Percentiles rank a stretch among this genome's conserved stretches.
Evolutionary conservation across 257 asterid species (phyloP).

Genomic region (Solanum lignicaule): DNA sequence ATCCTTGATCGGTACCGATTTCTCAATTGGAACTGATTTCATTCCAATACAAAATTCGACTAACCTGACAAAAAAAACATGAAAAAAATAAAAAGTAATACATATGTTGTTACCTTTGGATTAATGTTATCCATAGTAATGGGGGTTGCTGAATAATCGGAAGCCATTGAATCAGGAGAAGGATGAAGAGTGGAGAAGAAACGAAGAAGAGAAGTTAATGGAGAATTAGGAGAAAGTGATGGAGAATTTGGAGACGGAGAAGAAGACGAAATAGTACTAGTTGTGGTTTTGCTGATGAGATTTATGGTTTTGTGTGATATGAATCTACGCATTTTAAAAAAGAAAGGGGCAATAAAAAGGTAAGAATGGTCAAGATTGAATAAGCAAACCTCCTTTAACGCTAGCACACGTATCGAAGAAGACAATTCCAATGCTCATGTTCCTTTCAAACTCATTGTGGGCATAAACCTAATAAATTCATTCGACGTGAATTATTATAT

Average conservation of each 20-base stretch:
- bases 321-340: slow-evolving; percentile 51
- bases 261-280: slow-evolving; percentile 4
- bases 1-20: neutral
- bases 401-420: neutral
- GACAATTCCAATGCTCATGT: neutral
- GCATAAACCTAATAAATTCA: too few relatives aligned
- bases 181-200: slow-evolving; percentile 1
- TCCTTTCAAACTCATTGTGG: neutral
- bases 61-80: neutral
- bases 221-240: too few relatives aligned
- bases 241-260: too few relatives aligned
- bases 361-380: neutral
- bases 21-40: neutral
- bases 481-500: too few relatives aligned
- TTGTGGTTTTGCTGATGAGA: slow-evolving; percentile 1
- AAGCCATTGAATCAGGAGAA: slow-evolving; percentile 26
- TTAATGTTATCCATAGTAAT: slow-evolving; percentile 22
- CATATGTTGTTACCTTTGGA: slow-evolving; percentile 22
- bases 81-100: neutral
- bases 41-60: neutral
- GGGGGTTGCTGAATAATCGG: slow-evolving; percentile 31
- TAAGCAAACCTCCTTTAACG: neutral
- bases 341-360: neutral
- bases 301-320: slow-evolving; percentile 36
- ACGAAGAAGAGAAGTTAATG: neutral